Evolutionary conservation across 192 early-diverging fungal species (phyloP), one percentile per base, ranked within the genome.

Genomic region (Podila epicladia): DNA sequence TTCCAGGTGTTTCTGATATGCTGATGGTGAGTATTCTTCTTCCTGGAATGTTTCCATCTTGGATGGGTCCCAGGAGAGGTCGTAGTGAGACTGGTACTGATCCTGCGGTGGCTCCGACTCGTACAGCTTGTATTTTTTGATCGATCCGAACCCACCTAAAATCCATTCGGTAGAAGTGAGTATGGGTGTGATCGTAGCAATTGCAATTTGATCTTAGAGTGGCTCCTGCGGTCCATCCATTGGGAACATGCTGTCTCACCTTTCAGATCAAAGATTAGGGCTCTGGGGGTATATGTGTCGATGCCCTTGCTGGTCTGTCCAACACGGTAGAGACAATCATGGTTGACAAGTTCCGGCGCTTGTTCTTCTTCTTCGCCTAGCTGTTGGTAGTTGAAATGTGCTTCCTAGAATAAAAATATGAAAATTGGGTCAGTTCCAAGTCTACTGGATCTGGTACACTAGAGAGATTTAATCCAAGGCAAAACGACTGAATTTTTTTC

Each of bases 201-300:
- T 53, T 20, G 50, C 17, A 15, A 15, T 17, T 8, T 11, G 1
- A 17, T 15, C 41, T 12, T 2, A 45, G 41, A 45, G 35, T 45
- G 13, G 41, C 17, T 15, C 41, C 41, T 45, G 38, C 3, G 41
- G 15, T 17, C 0, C 12, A 45, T 55, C 53, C 5, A 3, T 9
- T 26, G 53, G 19, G 53, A 17, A 19, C 15, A 61, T 61, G 15
- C n/a, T 33, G 62, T 22, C 20, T 20, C 65, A 86, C 92, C 95
- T 82, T 93, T 94, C 63, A 93, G 69, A 67, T 98, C 97, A 69
- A 91, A 94, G 37, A 95, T 83, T 67, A 98, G 62, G 9, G 92
- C 83, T 37, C 97, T 88, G 22, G 97, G 97, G 29, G 89, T 90
- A 71, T 88, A 93, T 13, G 89, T 92, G 62, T 87, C 88, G 9